Evolutionary conservation across 2,329 filamentous ascomycete genomes (phyloP).

Genomic region (Geosmithia putterillii): DNA sequence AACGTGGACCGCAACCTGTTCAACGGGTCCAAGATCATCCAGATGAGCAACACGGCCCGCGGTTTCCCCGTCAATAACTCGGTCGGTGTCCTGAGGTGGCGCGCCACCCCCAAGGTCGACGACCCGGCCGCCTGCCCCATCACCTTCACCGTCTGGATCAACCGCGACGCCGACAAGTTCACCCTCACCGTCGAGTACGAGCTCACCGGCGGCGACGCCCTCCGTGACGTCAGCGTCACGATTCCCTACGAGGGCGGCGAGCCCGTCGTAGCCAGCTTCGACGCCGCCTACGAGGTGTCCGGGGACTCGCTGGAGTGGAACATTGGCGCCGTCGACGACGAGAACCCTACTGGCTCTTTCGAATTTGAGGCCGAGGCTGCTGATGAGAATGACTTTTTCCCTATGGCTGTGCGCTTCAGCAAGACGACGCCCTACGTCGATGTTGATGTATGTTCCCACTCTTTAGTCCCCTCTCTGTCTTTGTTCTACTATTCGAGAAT

Average conservation of each 20-base stretch:
- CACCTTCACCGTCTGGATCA: constrained; percentile 96
- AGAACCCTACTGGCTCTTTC: constrained; percentile 75
- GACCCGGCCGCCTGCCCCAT: constrained; percentile 76
- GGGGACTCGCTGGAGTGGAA: constrained; percentile 92
- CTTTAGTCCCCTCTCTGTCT: background rate
- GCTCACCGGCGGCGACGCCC: constrained; percentile 63
- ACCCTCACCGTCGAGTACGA: constrained; percentile 95
- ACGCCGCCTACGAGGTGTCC: constrained; percentile 86
- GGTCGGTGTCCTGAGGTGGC: constrained; percentile 89
- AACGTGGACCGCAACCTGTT: constrained; percentile 90
- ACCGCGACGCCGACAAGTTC: constrained; percentile 72
- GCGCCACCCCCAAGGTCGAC: constrained; percentile 68
- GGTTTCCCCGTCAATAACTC: constrained; percentile 92
- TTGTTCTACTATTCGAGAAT: too few species aligned
- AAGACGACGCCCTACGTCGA: constrained; percentile 82
- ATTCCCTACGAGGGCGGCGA: constrained; percentile 82
- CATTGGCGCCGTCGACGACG: constrained; percentile 73
- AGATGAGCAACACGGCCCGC: constrained; percentile 77
- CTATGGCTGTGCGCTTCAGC: constrained; percentile 83
- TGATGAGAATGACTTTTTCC: constrained; percentile 94
- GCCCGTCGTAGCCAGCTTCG: constrained; percentile 79
- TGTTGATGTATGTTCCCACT: constrained; percentile 63
- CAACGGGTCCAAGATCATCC: constrained; percentile 70
- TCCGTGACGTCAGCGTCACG: constrained; percentile 75
- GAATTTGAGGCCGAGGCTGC: constrained; percentile 87